A percentile compares a stretch with the other conserved stretches of the same genome.
Evolutionary conservation across 1,284 basidiomycete species (phyloP).

Genomic region (Rhodotorula sp.): DNA sequence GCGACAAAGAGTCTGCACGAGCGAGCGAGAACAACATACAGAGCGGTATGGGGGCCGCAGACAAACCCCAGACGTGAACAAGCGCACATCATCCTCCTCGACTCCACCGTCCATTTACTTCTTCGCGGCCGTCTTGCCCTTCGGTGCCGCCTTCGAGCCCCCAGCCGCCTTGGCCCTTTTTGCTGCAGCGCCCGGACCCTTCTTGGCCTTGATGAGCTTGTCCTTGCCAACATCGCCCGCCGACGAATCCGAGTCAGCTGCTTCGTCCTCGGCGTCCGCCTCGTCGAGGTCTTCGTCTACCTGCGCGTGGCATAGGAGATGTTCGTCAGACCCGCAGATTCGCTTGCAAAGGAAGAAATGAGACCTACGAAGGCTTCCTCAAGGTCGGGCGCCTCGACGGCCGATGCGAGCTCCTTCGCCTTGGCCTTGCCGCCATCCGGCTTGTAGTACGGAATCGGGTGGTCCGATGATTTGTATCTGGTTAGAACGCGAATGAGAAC

Average conservation of each 20-base stretch:
- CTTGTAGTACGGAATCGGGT: conserved; percentile 89
- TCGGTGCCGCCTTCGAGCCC: background rate
- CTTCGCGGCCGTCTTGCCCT: conserved; percentile 15
- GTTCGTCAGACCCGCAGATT: background rate
- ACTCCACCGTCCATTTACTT: background rate
- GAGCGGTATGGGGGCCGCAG: too few relatives aligned
- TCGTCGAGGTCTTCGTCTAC: conserved; percentile 53
- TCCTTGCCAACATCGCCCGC: conserved; percentile 47
- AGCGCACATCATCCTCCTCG: background rate
- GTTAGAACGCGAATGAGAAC: background rate
- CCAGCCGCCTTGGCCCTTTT: conserved; percentile 3
- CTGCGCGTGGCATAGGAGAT: conserved; percentile 39
- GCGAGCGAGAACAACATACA: too few relatives aligned
- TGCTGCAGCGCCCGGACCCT: background rate
- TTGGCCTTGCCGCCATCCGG: conserved; percentile 70
- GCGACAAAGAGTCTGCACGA: too few relatives aligned
- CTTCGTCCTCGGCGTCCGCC: conserved; percentile 48
- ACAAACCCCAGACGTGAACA: background rate
- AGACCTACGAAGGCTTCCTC: conserved; percentile 75
- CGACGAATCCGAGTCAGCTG: conserved; percentile 50
- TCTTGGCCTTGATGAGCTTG: conserved; percentile 44
- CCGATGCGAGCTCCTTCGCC: conserved; percentile 68
- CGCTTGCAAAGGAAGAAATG: background rate
- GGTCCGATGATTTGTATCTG: conserved; percentile 80
- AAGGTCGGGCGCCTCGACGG: conserved; percentile 73